A percentile compares a stretch with the other conserved stretches of the same genome.
Evolutionary conservation across 129 eudicot species (phyloP).

Genomic region (Flaveria robusta): DNA sequence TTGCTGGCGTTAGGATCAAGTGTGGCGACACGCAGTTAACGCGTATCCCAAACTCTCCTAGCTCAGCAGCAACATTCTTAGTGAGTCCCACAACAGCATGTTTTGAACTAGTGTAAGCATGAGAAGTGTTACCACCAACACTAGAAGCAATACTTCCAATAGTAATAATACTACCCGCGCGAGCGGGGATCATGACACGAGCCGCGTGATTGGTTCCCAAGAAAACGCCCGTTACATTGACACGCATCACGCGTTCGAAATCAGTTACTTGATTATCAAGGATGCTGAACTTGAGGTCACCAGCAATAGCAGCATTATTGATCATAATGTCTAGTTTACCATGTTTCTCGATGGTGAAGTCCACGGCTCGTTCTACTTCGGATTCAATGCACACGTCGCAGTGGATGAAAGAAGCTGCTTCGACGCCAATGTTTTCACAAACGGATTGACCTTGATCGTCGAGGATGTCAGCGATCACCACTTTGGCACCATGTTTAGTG

Average conservation of each 20-base stretch:
- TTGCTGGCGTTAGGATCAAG: conserved; percentile 7
- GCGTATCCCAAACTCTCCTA: conserved; percentile 33
- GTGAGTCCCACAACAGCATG: conserved; percentile 38
- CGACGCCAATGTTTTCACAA: conserved; percentile 15
- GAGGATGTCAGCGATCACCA: conserved; percentile 23
- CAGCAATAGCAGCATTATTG: conserved; percentile 33
- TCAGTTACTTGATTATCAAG: background rate
- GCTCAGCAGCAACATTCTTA: conserved; percentile 38
- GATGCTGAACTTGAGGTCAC: conserved; percentile 7
- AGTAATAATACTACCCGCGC: conserved; percentile 22
- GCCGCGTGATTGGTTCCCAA: conserved; percentile 41
- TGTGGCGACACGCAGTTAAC: conserved; percentile 36
- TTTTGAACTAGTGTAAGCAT: conserved; percentile 34
- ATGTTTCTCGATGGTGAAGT: conserved; percentile 10
- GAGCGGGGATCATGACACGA: conserved; percentile 34
- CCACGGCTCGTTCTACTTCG: conserved; percentile 15
- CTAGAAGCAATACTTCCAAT: conserved; percentile 27
- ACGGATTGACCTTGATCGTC: conserved; percentile 28
- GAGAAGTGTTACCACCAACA: conserved; percentile 14
- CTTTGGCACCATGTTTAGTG: conserved; percentile 33
- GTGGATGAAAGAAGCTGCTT: conserved; percentile 27
- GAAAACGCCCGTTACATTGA: conserved; percentile 34
- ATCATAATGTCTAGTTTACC: conserved; percentile 44
- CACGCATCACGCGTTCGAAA: conserved; percentile 17
- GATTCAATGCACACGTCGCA: conserved; percentile 37